These are phyloP conservation scores for Eucalyptus brandiana DNA, from an alignment of 345 rosid species.

Conservation along the genomic window DNA sequence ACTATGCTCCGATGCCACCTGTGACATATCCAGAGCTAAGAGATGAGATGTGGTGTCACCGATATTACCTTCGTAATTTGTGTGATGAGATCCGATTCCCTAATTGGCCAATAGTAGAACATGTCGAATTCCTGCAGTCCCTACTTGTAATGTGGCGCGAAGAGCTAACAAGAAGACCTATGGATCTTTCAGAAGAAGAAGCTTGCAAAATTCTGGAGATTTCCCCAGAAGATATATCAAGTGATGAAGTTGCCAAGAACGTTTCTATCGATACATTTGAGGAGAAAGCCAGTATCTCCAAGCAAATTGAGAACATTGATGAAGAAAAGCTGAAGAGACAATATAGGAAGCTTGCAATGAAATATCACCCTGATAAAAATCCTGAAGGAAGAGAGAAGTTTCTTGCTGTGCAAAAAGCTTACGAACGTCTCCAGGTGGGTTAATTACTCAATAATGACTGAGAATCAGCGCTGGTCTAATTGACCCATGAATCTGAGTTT, in stretches of 20 bases:
- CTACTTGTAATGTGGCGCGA: conserved; percentile 99
- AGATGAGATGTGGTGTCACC: conserved; percentile 99
- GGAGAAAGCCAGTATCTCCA: conserved; percentile 55
- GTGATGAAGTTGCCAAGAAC: conserved; percentile 24
- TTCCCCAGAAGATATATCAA: conserved; percentile 64
- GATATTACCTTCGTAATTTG: conserved; percentile 87
- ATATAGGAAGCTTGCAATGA: conserved; percentile 99
- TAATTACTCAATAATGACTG: background rate
- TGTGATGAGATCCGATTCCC: conserved; percentile 96
- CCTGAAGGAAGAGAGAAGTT: conserved; percentile 99
- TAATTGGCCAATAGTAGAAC: conserved; percentile 96
- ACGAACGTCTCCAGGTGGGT: conserved; percentile 92
- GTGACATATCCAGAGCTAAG: conserved; percentile 95
- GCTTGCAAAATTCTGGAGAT: conserved; percentile 95
- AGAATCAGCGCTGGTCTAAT: background rate
- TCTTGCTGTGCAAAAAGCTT: conserved; percentile 96
- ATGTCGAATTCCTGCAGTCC: conserved; percentile 95
- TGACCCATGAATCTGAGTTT: background rate
- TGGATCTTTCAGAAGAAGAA: conserved; percentile 99
- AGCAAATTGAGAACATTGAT: conserved; percentile 91
- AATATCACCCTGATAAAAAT: conserved; percentile 98
- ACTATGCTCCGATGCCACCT: conserved; percentile 99
- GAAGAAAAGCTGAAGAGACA: conserved; percentile 99
- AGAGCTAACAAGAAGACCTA: conserved; percentile 92
- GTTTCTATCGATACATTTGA: conserved; percentile 34